Conservation (phyloP, 257 asterid genomes). For the Nicotiana tabacum region DNA sequence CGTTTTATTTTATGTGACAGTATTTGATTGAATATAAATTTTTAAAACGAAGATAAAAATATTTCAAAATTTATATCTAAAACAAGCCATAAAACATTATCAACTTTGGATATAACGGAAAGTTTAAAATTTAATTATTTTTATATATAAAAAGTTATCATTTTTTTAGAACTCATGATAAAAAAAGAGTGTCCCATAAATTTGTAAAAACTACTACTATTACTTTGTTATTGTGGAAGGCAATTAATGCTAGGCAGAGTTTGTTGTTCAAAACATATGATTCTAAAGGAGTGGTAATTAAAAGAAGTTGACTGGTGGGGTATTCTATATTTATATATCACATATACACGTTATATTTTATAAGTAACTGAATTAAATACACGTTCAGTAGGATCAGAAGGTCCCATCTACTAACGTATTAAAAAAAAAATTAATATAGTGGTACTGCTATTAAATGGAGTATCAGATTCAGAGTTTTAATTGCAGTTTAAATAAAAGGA, state of each 20-base stretch:
- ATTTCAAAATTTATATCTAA: no score
- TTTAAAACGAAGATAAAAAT: no score
- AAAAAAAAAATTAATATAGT: background rate
- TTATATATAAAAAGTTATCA: no score
- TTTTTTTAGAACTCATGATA: no score
- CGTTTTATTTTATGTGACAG: no score
- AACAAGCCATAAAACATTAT: no score
- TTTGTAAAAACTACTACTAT: no score
- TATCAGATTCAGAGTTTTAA: background rate
- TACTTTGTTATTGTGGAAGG: background rate
- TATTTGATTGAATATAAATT: no score
- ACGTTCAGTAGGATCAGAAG: background rate
- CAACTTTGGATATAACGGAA: no score
- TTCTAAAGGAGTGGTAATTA: conserved; percentile 19
- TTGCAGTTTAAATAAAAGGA: background rate
- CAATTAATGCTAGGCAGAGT: conserved; percentile 25
- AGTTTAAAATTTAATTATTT: no score
- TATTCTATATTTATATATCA: background rate
- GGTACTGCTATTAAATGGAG: background rate
- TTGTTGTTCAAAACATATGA: conserved; percentile 19
- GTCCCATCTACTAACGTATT: background rate
- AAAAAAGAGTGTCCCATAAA: no score
- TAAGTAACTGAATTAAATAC: background rate
- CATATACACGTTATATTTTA: conserved; percentile 3
- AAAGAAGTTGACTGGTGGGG: background rate